Evolutionary conservation across 768 basidiomycete genomes (phyloP), one percentile per base, ranked within the genome.

Genomic region (Ramaria sp.): DNA sequence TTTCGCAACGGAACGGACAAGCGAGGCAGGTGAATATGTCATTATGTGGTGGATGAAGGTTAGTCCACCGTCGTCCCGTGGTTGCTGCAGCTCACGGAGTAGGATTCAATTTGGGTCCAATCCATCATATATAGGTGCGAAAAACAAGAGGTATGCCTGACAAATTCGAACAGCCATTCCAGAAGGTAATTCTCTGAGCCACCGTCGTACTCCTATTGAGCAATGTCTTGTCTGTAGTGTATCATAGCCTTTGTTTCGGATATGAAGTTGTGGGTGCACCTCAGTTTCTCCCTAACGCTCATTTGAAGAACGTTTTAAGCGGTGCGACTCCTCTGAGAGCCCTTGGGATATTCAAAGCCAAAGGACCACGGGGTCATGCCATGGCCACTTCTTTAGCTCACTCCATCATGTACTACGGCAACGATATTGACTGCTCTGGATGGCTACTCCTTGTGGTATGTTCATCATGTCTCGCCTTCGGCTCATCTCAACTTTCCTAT

Each of bases 241-340:
- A 89, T 91, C 52, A 69, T 91, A 53, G 78, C 81, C 20, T 92
- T 90, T 62, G 73, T 89, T 46, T 90, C 88, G 4, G 89, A 92
- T 66, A 64, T 87, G 20, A 74, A 83, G 61, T 85, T 92, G 90
- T 90, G 66, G 43, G 84, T 17, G 56, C 57, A 7, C 42, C 37
- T 46, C n/a, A 47, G 58, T 48, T 19, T 19, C 27, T 12, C 19
- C 7, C 46, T 12, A 47, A 41, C n/a, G 41, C 48, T 37, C n/a
- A 33, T 11, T 12, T 63, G 13, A 61, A 51, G 41, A 46, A 24
- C 47, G 46, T 47, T 34, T 41, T 13, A 54, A 91, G 89, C 60
- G 78, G 91, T 47, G 63, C 71, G 24, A 75, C 75, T 0, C 83
- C 81, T 6, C 61, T 72, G 7, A 75, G 73, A 13, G 78, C 79